These are phyloP conservation scores for Brettanomyces anomalus DNA, from an alignment of 805 yeast species.

Conservation along the genomic window DNA sequence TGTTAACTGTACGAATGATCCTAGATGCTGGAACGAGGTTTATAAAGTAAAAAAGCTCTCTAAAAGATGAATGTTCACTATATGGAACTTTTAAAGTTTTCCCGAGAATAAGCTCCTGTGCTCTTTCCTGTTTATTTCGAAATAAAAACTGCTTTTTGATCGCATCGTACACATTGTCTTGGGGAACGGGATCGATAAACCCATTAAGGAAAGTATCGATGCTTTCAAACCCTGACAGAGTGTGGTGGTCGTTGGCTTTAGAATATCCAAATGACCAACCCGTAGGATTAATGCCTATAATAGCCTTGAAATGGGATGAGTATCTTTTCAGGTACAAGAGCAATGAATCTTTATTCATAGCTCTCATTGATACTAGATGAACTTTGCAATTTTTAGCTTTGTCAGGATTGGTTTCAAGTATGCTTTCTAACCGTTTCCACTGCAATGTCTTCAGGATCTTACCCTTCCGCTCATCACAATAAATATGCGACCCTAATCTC, in stretches of 20 bases:
- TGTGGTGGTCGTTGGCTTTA: constrained; percentile 2
- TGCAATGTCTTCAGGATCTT: constrained; percentile 37
- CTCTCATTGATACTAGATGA: constrained; percentile 66
- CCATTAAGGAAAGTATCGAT: constrained; percentile 6
- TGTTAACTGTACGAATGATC: constrained; percentile 76
- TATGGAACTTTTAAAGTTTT: constrained; percentile 46
- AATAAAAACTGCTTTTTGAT: constrained; percentile 3
- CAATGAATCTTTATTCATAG: constrained; percentile 37
- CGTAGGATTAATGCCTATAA: constrained; percentile 77
- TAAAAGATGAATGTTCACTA: constrained; percentile 87
- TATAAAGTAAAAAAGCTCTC: constrained; percentile 66
- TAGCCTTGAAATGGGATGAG: constrained; percentile 39
- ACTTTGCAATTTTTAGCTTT: constrained; percentile 34
- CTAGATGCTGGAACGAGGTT: constrained; percentile 37
- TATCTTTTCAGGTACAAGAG: constrained; percentile 41
- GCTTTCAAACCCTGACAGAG: constrained; percentile 5
- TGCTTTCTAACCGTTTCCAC: constrained; percentile 31
- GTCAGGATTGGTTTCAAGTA: constrained; percentile 34
- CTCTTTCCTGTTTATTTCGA: constrained; percentile 1
- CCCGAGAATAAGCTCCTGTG: constrained; percentile 8
- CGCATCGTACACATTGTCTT: background rate
- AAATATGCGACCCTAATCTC: constrained; percentile 43
- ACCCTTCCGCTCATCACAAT: constrained; percentile 39
- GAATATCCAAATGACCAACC: constrained; percentile 69
- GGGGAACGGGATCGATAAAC: no score